Conservation (phyloP, 305 asterid species). For the Fraxinus ornus region DNA sequence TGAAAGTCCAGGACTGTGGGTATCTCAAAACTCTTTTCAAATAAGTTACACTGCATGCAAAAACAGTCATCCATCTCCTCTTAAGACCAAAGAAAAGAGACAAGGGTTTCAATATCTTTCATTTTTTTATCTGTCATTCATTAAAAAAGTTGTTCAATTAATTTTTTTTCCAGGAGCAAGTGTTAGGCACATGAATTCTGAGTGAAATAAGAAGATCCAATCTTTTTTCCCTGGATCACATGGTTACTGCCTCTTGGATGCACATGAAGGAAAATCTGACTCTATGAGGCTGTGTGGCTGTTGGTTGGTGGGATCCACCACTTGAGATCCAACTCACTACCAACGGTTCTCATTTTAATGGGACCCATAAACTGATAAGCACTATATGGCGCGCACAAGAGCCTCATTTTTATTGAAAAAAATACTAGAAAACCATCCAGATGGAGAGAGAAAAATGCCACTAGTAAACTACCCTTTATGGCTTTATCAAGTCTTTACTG, state of each 20-base stretch:
- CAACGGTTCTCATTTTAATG: conserved; percentile 47
- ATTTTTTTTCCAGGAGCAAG: neutral
- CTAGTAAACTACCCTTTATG: no score
- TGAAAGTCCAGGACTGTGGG: neutral
- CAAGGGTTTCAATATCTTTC: neutral
- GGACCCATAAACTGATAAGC: conserved; percentile 26
- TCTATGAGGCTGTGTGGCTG: neutral
- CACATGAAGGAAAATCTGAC: neutral
- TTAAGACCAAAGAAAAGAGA: neutral
- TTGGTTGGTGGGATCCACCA: conserved; percentile 31
- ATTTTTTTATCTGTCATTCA: neutral
- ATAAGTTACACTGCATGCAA: neutral
- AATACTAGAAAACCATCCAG: conserved; percentile 25
- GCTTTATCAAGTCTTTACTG: neutral
- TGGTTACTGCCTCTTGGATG: conserved; percentile 11
- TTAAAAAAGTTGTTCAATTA: neutral
- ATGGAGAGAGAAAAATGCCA: neutral
- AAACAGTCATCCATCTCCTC: neutral
- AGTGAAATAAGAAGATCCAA: conserved; percentile 17
- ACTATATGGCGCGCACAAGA: conserved; percentile 20
- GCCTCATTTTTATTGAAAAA: conserved; percentile 23
- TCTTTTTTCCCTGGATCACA: conserved; percentile 25
- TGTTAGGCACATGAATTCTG: conserved; percentile 18
- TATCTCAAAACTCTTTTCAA: neutral
- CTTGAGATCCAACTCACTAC: conserved; percentile 41